A percentile compares a stretch with the other conserved stretches of the same genome.
Evolutionary conservation across 2,329 filamentous ascomycete species (phyloP).

Genomic region (Fusarium penzigii): DNA sequence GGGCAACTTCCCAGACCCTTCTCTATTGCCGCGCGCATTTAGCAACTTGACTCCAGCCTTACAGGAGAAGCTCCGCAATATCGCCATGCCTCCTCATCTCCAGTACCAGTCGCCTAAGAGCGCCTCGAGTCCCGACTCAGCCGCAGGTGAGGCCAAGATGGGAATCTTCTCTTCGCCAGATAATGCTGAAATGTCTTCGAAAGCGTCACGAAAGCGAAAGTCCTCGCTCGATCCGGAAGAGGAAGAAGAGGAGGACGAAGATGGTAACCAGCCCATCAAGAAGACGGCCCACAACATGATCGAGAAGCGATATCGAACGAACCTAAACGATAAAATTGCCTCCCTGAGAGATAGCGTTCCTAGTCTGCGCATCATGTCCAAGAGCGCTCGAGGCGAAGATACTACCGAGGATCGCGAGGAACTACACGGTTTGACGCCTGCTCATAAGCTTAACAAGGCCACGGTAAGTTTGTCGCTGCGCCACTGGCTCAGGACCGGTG

Average conservation of each 20-base stretch:
- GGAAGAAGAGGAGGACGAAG: conserved; percentile 54
- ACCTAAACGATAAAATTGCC: conserved; percentile 95
- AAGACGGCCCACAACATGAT: conserved; percentile 99
- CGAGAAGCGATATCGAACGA: conserved; percentile 94
- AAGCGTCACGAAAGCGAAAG: conserved; percentile 67
- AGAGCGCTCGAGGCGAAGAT: conserved; percentile 68
- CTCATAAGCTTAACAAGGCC: conserved; percentile 97
- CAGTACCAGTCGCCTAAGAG: conserved; percentile 62
- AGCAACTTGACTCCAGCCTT: conserved; percentile 55
- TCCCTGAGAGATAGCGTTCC: conserved; percentile 90
- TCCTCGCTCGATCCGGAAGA: conserved; percentile 57
- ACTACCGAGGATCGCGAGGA: conserved; percentile 76
- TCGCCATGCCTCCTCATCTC: conserved; percentile 65
- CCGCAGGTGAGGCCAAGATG: conserved; percentile 48
- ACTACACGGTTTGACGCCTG: conserved; percentile 72
- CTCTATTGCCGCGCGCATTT: conserved; percentile 30
- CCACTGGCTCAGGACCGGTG: background rate
- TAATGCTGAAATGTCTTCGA: conserved; percentile 42
- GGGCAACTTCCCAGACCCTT: conserved; percentile 32
- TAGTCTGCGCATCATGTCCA: conserved; percentile 81
- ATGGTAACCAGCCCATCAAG: conserved; percentile 64
- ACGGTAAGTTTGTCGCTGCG: conserved; percentile 54
- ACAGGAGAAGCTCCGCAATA: conserved; percentile 61
- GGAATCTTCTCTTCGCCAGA: conserved; percentile 62
- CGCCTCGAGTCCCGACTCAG: conserved; percentile 59